These are phyloP conservation scores for Suillus ampliporus DNA, from an alignment of 768 basidiomycete genomes.

Conservation along the genomic window DNA sequence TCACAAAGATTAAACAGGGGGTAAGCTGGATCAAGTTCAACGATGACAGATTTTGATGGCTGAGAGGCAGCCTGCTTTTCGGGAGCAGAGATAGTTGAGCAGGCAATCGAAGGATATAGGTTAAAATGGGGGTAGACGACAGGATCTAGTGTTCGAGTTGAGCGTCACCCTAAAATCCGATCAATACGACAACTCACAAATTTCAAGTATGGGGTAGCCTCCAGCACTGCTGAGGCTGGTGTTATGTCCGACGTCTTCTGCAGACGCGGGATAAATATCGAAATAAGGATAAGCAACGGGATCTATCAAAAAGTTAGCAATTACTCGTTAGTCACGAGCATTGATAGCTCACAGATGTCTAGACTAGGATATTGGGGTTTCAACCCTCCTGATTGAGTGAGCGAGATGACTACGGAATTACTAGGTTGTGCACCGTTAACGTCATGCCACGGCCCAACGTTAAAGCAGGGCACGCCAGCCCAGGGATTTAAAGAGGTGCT, in stretches of 20 bases:
- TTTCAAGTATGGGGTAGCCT: conserved; percentile 28
- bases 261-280: conserved; percentile 43
- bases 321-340: background rate
- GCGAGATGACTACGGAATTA: background rate
- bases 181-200: conserved; percentile 10
- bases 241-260: background rate
- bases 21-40: conserved; percentile 18
- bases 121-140: conserved; percentile 47
- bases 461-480: conserved; percentile 28
- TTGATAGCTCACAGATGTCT: conserved; percentile 33
- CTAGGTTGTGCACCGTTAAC: conserved; percentile 8
- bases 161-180: background rate
- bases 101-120: conserved; percentile 40
- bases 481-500: conserved; percentile 14
- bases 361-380: conserved; percentile 29
- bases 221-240: conserved; percentile 5
- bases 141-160: conserved; percentile 36
- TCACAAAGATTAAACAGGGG: conserved; percentile 40
- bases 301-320: conserved; percentile 37
- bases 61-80: background rate
- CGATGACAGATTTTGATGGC: conserved; percentile 11
- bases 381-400: conserved; percentile 14
- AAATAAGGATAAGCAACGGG: conserved; percentile 48
- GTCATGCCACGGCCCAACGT: conserved; percentile 41
- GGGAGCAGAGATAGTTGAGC: conserved; percentile 8